A percentile compares a stretch with the other conserved stretches of the same genome.
These are phyloP conservation scores for Paxillus ammoniavirescens DNA, from an alignment of 768 basidiomycete genomes.

Conservation along the genomic window DNA sequence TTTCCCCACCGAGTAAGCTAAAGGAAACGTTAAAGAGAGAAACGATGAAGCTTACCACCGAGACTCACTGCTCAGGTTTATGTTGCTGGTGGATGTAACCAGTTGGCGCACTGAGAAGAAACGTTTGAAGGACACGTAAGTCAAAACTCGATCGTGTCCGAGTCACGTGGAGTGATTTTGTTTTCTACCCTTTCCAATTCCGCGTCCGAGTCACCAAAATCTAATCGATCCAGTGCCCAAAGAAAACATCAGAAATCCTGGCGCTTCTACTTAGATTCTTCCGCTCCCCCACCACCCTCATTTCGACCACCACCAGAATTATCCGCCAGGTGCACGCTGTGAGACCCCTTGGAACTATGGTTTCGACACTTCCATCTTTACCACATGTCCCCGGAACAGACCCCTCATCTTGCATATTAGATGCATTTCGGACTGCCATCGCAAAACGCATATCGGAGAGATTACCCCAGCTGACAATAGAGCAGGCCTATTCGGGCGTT, in stretches of 20 bases:
- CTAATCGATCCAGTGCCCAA: conserved; percentile 2
- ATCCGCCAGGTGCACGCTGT: not conserved
- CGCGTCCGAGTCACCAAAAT: conserved; percentile 1
- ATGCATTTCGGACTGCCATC: conserved; percentile 79
- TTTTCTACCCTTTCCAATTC: not conserved
- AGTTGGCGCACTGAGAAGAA: not conserved
- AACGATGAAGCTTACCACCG: no score
- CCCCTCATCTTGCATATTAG: conserved; percentile 64
- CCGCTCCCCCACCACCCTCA: not conserved
- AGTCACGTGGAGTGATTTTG: not conserved
- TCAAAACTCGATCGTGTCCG: not conserved
- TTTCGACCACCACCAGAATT: not conserved
- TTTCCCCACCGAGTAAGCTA: no score
- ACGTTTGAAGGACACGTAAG: not conserved
- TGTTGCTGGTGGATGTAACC: no score
- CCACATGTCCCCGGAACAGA: conserved; percentile 50
- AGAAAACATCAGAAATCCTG: not conserved
- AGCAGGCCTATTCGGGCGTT: conserved; percentile 80
- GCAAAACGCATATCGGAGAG: conserved; percentile 69
- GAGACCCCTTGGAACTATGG: conserved; percentile 25
- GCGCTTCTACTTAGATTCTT: conserved; percentile 6
- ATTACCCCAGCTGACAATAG: conserved; percentile 61
- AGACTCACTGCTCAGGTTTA: no score
- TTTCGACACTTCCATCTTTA: conserved; percentile 35
- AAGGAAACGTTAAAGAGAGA: no score